Base-by-base conservation (phyloP, 2,329 filamentous ascomycete species). In the Colletotrichum australisinense region DNA sequence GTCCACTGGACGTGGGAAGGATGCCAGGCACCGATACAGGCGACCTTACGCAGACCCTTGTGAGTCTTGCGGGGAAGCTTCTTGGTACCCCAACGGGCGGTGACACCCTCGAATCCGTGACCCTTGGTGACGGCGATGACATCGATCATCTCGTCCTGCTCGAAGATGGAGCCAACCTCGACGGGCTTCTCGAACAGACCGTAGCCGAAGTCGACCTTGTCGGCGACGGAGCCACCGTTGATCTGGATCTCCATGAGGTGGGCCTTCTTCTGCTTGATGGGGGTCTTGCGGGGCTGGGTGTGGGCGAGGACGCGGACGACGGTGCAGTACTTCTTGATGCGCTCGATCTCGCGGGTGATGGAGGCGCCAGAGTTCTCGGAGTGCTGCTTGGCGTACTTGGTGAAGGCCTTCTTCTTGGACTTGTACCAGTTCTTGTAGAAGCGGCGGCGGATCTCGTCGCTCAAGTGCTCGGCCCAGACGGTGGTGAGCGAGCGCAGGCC, bases 361-460 rank as follows among this genome's bases (percentile, higher is more conserved):
- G 94, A 95, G 81, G 94, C 89, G 83, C 95, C 95, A 88, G 87
- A 94, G 90, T 88, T 93, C 91, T 98, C 96, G 78, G 96, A 95
- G 93, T 98, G 95, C 93, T 97, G 96, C 95, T 98, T 99, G 91
- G 97, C 95, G 90, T 99, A 99, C 92, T 97, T 98, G 92, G 97
- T 99, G 91, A 99, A 99, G 77, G 97, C 97, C 96, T 99, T 99
- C 95, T 98, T 98, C 95, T 99, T 99, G 92, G 93, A 95, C 94
- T 98, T 98, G 94, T 99, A 99, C 97, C 97, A 99, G 94, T 99
- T 99, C 95, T 98, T 98, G 94, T 99, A 99, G 95, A 99, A 99
- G 86, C 97, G 94, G 84, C 97, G 94, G 93, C 98, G 98, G 88
- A 99, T 86, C 90, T 98, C 97, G 88, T 99, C 97, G 88, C 94